Evolutionary conservation across 1,139 yeast genomes (phyloP).

Genomic region (Eremothecium coryli): DNA sequence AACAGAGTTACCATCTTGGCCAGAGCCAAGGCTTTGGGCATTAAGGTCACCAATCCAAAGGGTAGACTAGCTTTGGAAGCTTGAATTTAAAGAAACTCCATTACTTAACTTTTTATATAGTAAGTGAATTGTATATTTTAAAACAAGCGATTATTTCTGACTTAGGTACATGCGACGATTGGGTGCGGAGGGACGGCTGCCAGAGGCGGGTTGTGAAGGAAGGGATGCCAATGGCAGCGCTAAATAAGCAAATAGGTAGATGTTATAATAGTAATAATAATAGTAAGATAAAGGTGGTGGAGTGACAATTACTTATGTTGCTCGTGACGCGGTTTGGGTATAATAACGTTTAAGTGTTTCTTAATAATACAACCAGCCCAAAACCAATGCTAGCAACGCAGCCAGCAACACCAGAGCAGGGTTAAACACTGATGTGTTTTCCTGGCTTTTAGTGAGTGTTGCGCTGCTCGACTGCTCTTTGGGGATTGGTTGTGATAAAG

Average conservation of each 20-base stretch:
- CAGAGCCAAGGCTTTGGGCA: slow-evolving; percentile 97
- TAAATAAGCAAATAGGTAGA: neutral
- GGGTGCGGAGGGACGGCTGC: neutral
- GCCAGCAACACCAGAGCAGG: slow-evolving; percentile 43
- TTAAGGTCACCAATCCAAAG: slow-evolving; percentile 98
- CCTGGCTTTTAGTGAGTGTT: slow-evolving; percentile 27
- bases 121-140: slow-evolving; percentile 11
- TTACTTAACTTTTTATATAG: slow-evolving; percentile 10
- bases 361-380: slow-evolving; percentile 54
- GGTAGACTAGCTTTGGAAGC: slow-evolving; percentile 98
- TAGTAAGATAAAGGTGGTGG: neutral
- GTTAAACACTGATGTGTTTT: slow-evolving; percentile 27
- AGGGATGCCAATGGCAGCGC: too few species aligned
- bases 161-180: neutral
- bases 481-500: slow-evolving; percentile 4
- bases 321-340: slow-evolving; percentile 1
- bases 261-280: neutral
- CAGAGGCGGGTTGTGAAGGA: neutral
- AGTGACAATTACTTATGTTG: neutral
- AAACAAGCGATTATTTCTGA: slow-evolving; percentile 6
- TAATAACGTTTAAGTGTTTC: slow-evolving; percentile 3
- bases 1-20: slow-evolving; percentile 96
- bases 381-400: slow-evolving; percentile 47
- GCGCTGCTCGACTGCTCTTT: slow-evolving; percentile 4
- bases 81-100: slow-evolving; percentile 36